Evolutionary conservation across 2,329 filamentous ascomycete species (phyloP).

Genomic region (Penicillium sp.): DNA sequence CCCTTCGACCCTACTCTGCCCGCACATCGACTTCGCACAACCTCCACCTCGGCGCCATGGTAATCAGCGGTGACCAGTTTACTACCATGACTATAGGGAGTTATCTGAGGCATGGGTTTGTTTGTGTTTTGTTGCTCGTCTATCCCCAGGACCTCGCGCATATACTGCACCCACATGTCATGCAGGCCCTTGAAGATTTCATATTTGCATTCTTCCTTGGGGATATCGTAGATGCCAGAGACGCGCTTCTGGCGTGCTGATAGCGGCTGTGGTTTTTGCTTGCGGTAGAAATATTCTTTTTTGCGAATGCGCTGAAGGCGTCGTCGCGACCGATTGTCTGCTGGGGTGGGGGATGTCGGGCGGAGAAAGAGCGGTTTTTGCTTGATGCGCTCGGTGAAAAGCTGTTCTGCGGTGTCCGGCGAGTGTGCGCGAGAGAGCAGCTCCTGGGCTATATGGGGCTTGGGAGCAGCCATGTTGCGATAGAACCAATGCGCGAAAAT

Average conservation of each 20-base stretch:
- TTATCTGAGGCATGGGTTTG: constrained; percentile 39
- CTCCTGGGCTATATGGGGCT: constrained; percentile 50
- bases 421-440: constrained; percentile 78
- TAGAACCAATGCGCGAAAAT: background rate
- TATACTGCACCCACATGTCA: constrained; percentile 77
- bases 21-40: constrained; percentile 75
- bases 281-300: constrained; percentile 43
- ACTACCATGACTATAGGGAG: constrained; percentile 49
- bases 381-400: constrained; percentile 79
- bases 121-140: constrained; percentile 30
- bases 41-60: constrained; percentile 78
- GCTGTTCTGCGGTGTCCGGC: constrained; percentile 63
- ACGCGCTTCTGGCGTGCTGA: constrained; percentile 74
- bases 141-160: constrained; percentile 71
- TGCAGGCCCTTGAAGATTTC: constrained; percentile 73
- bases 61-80: constrained; percentile 84
- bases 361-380: constrained; percentile 76
- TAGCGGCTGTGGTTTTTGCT: constrained; percentile 62
- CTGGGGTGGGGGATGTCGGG: constrained; percentile 64
- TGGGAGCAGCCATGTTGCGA: constrained; percentile 14
- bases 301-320: constrained; percentile 47
- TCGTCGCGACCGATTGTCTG: constrained; percentile 52
- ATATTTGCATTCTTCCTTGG: constrained; percentile 65
- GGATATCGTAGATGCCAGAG: constrained; percentile 70
- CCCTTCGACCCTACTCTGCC: constrained; percentile 78